Evolutionary conservation across 768 basidiomycete genomes (phyloP), one percentile per base, ranked within the genome.

Genomic region (Phaeolepiota aurea): DNA sequence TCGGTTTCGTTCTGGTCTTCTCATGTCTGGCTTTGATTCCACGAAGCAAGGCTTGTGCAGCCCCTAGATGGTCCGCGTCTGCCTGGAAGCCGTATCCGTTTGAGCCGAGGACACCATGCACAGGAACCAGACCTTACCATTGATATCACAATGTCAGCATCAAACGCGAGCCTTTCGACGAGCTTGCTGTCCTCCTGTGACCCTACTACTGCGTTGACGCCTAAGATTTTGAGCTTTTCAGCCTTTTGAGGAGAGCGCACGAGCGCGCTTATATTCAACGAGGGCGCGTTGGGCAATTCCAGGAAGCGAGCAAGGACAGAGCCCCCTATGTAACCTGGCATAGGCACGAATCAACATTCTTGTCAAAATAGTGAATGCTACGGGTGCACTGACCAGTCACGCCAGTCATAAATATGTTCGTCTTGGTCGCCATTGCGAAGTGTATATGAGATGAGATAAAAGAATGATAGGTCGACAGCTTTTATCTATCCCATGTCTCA

Each of bases 271-370:
- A 76, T 64, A 9, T 62, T 55, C 42, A 70, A 62, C 5, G 55
- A 52, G 11, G 49, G 35, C 21, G 56, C 50, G 4, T 64, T 52
- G 1, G 66, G 56, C 37, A 65, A 68, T 0, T 47, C 43, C 5
- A 74, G 55, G 36, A 76, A 59, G n/a, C 60, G 65, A n/a, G 53
- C 36, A 16, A 76, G 60, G 21, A 73, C 60, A 3, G 68, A 49
- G 32, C 72, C 70, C 3, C 74, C 74, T 40, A 76, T 64, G 52
- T 72, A 76, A 14, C 73, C 73, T 65, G 47, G 32, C 3, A 15
- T 12, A 30, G 16, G 5, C 38, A 16, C 15, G 15, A 12, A 5
- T 33, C 36, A 38, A 35, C 38, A 33, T 32, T 18, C 28, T 20
- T 5, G 25, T 38, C 3, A 38, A 42, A 5, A 1, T 15, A 13